Percentiles rank a stretch among this genome's conserved stretches.
Conservation (phyloP, 148 eudicot species). For the Pharnaceum exiguum region DNA sequence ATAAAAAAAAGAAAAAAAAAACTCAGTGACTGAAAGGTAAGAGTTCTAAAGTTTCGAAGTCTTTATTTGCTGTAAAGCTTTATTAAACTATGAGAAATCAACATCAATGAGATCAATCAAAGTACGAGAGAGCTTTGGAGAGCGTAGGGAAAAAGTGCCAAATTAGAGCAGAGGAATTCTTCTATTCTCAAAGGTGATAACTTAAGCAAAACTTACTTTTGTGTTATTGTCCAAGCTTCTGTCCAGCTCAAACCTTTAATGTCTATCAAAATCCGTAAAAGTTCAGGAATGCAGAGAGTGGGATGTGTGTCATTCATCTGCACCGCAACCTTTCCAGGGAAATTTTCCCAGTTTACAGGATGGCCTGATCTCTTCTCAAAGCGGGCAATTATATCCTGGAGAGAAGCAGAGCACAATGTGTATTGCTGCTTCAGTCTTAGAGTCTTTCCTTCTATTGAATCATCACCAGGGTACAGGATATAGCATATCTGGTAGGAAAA, state of each 20-base stretch:
- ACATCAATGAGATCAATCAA: too few relatives aligned
- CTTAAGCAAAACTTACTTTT: constrained; percentile 39
- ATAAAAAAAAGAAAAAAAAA: too few relatives aligned
- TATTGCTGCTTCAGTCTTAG: constrained; percentile 94
- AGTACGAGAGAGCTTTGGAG: too few relatives aligned
- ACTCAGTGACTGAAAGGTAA: too few relatives aligned
- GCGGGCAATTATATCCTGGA: constrained; percentile 84
- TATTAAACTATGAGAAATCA: too few relatives aligned
- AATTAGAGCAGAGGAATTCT: neutral
- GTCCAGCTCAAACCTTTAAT: constrained; percentile 82
- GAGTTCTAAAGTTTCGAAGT: too few relatives aligned
- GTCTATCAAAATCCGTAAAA: constrained; percentile 85
- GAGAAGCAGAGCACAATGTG: constrained; percentile 93
- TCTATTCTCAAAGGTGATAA: neutral
- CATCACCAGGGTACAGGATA: constrained; percentile 89
- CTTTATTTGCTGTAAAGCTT: too few relatives aligned
- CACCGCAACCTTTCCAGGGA: constrained; percentile 90
- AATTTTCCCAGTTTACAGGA: constrained; percentile 61
- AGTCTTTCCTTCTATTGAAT: constrained; percentile 73
- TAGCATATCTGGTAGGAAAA: constrained; percentile 66
- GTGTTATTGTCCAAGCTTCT: constrained; percentile 81
- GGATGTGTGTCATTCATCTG: constrained; percentile 99
- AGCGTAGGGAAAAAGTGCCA: too few relatives aligned
- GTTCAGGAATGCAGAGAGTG: constrained; percentile 93
- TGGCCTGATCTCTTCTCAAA: constrained; percentile 84